Percentiles rank a stretch among this genome's conserved stretches.
Evolutionary conservation across 1,284 basidiomycete species (phyloP).

Genomic region (Leccinum holopus): DNA sequence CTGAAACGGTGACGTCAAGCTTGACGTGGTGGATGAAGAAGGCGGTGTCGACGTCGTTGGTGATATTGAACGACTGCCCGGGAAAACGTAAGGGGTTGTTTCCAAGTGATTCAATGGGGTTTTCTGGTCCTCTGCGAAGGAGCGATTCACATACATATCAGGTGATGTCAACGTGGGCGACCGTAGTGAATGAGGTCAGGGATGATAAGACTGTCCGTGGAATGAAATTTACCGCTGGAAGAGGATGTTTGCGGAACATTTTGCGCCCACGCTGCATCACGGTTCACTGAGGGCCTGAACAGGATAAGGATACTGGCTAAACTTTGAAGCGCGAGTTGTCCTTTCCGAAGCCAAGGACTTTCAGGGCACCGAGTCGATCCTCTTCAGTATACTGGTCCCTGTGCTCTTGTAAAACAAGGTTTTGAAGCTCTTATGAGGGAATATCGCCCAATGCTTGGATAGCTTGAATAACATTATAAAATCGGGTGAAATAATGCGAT

Average conservation of each 20-base stretch:
- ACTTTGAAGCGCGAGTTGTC: constrained; percentile 51
- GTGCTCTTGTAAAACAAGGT: constrained; percentile 58
- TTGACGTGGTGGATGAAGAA: constrained; percentile 58
- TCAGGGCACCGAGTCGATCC: constrained; percentile 49
- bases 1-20: constrained; percentile 59
- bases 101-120: constrained; percentile 53
- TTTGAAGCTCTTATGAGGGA: constrained; percentile 46
- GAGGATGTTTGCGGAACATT: constrained; percentile 44
- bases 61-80: constrained; percentile 70
- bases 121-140: constrained; percentile 62
- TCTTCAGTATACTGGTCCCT: constrained; percentile 62
- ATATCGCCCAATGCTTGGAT: constrained; percentile 47
- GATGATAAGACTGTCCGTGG: constrained; percentile 44
- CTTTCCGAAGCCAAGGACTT: constrained; percentile 62
- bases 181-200: constrained; percentile 55
- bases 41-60: constrained; percentile 65
- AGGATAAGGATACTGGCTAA: constrained; percentile 53
- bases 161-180: constrained; percentile 59
- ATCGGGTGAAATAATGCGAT: constrained; percentile 56
- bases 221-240: constrained; percentile 43
- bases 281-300: constrained; percentile 42
- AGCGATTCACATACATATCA: constrained; percentile 56
- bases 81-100: constrained; percentile 61
- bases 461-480: constrained; percentile 50
- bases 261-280: constrained; percentile 55